phyloP scores from a whole-genome alignment of 192 early-diverging fungal genomes.

The Paraglomus occultum region DNA sequence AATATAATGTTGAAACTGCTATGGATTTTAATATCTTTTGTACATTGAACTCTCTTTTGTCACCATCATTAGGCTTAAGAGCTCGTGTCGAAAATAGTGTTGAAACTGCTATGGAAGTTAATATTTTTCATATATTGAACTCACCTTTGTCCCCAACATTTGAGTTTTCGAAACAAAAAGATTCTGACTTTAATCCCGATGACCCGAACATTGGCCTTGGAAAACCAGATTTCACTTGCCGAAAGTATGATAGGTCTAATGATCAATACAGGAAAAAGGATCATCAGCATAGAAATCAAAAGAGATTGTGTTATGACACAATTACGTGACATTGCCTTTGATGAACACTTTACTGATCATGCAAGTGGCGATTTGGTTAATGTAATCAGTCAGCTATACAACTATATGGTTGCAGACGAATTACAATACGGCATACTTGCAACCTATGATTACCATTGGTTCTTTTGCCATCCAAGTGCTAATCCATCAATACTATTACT shows the following conservation, averaged over 20 bases:
- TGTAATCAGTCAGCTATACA: conserved; percentile 18
- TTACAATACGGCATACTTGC: conserved; percentile 21
- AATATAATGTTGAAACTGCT: too few relatives aligned
- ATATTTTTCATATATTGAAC: conserved; percentile 29
- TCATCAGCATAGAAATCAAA: conserved; percentile 17
- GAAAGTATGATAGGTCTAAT: conserved; percentile 16
- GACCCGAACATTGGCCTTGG: conserved; percentile 19
- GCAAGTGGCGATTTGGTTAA: conserved; percentile 21
- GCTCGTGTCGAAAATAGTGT: conserved; percentile 23
- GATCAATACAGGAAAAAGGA: conserved; percentile 15
- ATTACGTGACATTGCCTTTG: conserved; percentile 6
- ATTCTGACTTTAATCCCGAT: conserved; percentile 24
- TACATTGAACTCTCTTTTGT: too few relatives aligned
- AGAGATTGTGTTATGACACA: conserved; percentile 11
- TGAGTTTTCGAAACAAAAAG: conserved; percentile 26
- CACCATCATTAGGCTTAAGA: too few relatives aligned
- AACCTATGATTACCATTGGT: conserved; percentile 19
- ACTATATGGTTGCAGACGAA: conserved; percentile 20
- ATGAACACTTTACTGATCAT: conserved; percentile 18
- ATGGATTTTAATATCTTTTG: too few relatives aligned
- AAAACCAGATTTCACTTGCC: conserved; percentile 22
- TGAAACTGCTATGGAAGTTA: conserved; percentile 22
- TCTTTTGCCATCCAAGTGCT: conserved; percentile 6
- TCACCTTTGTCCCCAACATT: not conserved
- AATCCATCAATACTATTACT: conserved; percentile 24